Evolutionary conservation across 2,329 filamentous ascomycete species (phyloP), one percentile per base, ranked within the genome.

Genomic region (Sporothrix mexicana): DNA sequence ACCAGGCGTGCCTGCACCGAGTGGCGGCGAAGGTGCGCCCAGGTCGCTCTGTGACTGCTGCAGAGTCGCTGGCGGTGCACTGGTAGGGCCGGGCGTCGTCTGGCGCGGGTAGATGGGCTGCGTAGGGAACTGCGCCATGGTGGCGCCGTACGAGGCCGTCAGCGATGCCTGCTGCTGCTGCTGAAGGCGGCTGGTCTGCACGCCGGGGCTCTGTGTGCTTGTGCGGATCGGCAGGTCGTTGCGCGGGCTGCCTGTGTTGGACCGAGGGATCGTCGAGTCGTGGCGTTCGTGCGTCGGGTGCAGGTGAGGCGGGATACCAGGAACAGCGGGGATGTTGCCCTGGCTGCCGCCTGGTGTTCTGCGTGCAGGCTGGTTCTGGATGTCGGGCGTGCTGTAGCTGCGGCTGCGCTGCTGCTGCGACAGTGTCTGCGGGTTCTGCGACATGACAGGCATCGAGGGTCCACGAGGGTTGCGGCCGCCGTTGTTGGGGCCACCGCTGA

Each of bases 331-430:
- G 6, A 94, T 80, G 74, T 83, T 80, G 77, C 80, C 84, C 82
- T 81, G 85, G 80, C 84, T 87, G 80, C 81, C 85, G 81, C 88
- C 88, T 75, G 86, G 84, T 70, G 84, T 81, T 79, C 89, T 85
- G 75, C 90, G 86, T 67, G 86, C 86, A 75, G 88, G 86, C 70
- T 90, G 88, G 70, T 88, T 91, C 76, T 97, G 93, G 77, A 97
- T 97, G 80, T 98, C 95, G 8, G 96, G 95, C 75, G 95, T 98
- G 83, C 95, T 98, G 78, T 97, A 97, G 51, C 95, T 97, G 76
- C 96, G 89, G 83, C 93, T 91, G 76, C 94, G 88, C 79, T 92
- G 90, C 79, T 93, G 91, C 75, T 91, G 84, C 79, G 87, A 82
- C 75, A 86, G 84, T 77, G 86, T 84, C 77, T 89, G 83, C 77